phyloP scores from a whole-genome alignment of 352 stramenopile species.

The Globisporangium nodosum region DNA sequence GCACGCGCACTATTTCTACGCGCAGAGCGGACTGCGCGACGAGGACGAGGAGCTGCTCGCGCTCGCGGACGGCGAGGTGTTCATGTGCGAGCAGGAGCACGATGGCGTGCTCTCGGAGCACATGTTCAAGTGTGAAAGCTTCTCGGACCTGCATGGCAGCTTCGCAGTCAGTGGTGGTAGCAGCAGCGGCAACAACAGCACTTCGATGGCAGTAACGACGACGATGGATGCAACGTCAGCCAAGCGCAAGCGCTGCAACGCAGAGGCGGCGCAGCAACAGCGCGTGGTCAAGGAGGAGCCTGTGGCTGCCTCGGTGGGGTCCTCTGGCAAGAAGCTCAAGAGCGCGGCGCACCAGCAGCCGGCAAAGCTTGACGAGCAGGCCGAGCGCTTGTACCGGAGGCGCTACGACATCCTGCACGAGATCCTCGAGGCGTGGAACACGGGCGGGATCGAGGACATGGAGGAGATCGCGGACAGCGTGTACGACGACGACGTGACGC shows the following conservation, averaged over 20 bases:
- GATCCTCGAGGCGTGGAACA: constrained; percentile 79
- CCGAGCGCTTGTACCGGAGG: constrained; percentile 50
- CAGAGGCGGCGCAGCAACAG: constrained; percentile 9
- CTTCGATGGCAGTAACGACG: background rate
- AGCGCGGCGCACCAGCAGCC: constrained; percentile 12
- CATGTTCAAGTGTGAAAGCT: constrained; percentile 17
- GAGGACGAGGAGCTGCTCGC: constrained; percentile 17
- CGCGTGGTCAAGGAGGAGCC: constrained; percentile 11
- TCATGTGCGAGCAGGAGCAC: constrained; percentile 17
- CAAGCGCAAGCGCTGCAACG: constrained; percentile 41
- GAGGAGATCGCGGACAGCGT: constrained; percentile 75
- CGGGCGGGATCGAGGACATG: constrained; percentile 73
- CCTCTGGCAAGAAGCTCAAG: constrained; percentile 31
- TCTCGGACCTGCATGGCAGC: constrained; percentile 9
- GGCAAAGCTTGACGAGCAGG: constrained; percentile 28
- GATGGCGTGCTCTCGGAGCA: constrained; percentile 14
- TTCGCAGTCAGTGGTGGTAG: constrained; percentile 1
- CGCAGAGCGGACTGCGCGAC: constrained; percentile 3
- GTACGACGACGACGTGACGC: constrained; percentile 65
- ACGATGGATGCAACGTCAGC: constrained; percentile 4
- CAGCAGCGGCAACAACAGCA: constrained; percentile 9
- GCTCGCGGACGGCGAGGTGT: constrained; percentile 13
- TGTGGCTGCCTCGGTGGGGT: background rate
- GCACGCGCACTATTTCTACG: background rate
- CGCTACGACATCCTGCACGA: constrained; percentile 71